Percentiles rank a stretch among this genome's conserved stretches.
Conservation (phyloP, 345 rosid species). For the Hirschfeldia incana region DNA sequence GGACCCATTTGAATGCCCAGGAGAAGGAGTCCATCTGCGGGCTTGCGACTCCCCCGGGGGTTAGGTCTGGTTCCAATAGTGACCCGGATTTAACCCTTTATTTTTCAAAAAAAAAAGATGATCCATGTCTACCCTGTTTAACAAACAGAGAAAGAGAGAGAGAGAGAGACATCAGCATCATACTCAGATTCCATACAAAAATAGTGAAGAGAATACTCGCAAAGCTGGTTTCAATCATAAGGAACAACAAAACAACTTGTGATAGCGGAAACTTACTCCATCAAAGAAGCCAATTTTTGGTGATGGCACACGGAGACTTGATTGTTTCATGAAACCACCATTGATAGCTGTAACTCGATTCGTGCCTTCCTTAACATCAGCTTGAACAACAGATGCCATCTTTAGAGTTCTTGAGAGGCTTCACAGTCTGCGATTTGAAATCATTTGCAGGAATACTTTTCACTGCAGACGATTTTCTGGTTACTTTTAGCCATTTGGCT, state of each 20-base stretch:
- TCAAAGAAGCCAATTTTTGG: conserved; percentile 96
- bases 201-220: neutral
- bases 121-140: conserved; percentile 56
- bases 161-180: conserved; percentile 11
- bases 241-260: neutral
- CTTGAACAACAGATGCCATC: conserved; percentile 1
- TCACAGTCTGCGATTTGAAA: neutral
- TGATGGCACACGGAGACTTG: conserved; percentile 91
- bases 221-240: neutral
- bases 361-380: too few species aligned
- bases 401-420: conserved; percentile 38
- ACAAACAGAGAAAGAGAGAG: conserved; percentile 5
- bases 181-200: conserved; percentile 5
- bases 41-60: too few species aligned
- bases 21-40: too few species aligned
- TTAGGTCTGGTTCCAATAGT: too few species aligned
- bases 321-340: conserved; percentile 47
- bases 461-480: conserved; percentile 18
- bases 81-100: too few species aligned
- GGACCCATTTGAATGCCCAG: too few species aligned
- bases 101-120: too few species aligned
- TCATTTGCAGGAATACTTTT: conserved; percentile 17
- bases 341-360: conserved; percentile 46
- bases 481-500: conserved; percentile 5
- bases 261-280: conserved; percentile 61